Evolutionary conservation across 2,329 filamentous ascomycete species (phyloP), one percentile per base, ranked within the genome.

Genomic region (Monosporascus cannonballus): DNA sequence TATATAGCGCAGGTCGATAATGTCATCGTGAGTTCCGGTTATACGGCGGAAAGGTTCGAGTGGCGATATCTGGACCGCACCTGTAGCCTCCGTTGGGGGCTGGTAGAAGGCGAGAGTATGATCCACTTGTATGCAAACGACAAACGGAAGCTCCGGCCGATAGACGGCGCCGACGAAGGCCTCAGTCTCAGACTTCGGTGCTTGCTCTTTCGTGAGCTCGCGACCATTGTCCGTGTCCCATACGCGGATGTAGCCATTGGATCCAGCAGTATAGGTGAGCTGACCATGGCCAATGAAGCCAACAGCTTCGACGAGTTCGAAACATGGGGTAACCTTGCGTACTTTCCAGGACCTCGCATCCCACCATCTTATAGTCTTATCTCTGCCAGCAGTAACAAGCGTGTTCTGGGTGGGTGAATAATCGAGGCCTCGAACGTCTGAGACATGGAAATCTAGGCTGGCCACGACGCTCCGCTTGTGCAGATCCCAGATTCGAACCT

Each of bases 281-380:
- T 75, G 77, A 27, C 89, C 90, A 30, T 83, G 77, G 20, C 80
- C 78, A 15, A 95, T 66, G 64, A 97, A 96, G 0, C 90, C 90
- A 9, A 85, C 89, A 3, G 85, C 82, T 69, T 99, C 94, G 30
- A 97, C 78, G 37, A 87, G 84, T 69, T 99, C 94, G 37, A 95
- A 76, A 20, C 91, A 88, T 14, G 90, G 92, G 42, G 94, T 84
- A 0, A 95, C 86, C 56, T 86, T 87, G 59, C 85, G 80, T 44
- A 84, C 74, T 70, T 92, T 93, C 91, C 94, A 99, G 22, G 85
- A 90, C 58, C 76, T 81, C 20, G 87, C 80, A 70, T 96, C 88
- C 93, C 94, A 99, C 70, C 95, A 80, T 56, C 94, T 94, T 51
- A 94, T 81, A 0, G 94, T 97, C 74, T 96, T 95, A 73, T 99